Evolutionary conservation across 2,329 filamentous ascomycete genomes (phyloP), one percentile per base, ranked within the genome.

Genomic region (Aspergillus nomiae): DNA sequence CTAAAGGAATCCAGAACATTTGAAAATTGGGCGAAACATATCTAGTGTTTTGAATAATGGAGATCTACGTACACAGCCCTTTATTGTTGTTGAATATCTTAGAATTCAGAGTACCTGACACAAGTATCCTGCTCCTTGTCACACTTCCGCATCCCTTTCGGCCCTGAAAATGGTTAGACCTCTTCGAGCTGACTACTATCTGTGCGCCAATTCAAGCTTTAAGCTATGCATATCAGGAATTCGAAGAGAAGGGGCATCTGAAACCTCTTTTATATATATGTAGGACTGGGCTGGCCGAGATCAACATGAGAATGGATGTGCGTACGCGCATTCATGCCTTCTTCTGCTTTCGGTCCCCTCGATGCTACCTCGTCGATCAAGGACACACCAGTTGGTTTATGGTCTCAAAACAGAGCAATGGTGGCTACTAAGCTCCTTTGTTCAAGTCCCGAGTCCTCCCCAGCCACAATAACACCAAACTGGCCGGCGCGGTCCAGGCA

Each of bases 171-270:
- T 14, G 59, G 41, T 28, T 45, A 46, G 56, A 21, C 50, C 48
- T 11, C 16, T 32, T 50, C 26, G 16, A 30, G 38, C 32, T 38
- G 34, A 43, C 46, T 60, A 67, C 65, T 60, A 67, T 65, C 67
- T 66, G 67, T 67, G 67, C 68, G 65, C 65, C 48, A 60, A 63
- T 43, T 56, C 63, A 63, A 65, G 60, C 61, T 63, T 63, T 62
- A 51, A 63, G 56, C 56, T 63, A 64, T 65, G 63, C 56, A 63
- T 61, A 43, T 46, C 54, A 63, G 58, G 64, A 65, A 61, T 66
- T 26, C 30, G 34, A 26, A 56, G 55, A 46, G 61, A 53, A 43
- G 36, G 53, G 43, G 34, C 24, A 24, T 41, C 34, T 58, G 58
- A 58, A 54, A 59, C 55, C 43, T 36, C 26, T 21, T 16, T 56